Conservation (phyloP, 176 grass and related monocot genomes). For the Alloteropsis semialata region DNA sequence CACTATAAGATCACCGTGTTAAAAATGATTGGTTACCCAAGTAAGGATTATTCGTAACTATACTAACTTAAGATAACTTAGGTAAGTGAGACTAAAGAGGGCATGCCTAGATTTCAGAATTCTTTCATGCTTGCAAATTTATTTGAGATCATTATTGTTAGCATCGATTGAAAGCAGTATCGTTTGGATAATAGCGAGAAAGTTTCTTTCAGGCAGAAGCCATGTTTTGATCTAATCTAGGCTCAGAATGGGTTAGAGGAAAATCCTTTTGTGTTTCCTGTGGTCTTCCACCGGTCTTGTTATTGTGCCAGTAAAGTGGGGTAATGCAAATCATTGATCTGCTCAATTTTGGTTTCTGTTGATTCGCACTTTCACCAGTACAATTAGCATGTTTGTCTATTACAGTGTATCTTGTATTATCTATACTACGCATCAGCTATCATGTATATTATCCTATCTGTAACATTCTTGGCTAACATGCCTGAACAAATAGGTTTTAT, state of each 20-base stretch:
- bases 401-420: constrained; percentile 15
- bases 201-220: not conserved
- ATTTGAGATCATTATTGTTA: not conserved
- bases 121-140: not conserved
- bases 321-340: not conserved
- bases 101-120: not conserved
- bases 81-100: not conserved
- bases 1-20: not conserved
- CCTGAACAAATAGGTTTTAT: constrained; percentile 59
- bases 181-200: not conserved
- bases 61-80: not conserved
- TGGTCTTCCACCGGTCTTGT: not conserved
- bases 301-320: not conserved
- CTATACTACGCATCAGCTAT: not conserved
- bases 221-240: not conserved
- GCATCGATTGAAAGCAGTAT: not conserved
- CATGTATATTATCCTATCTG: constrained; percentile 8
- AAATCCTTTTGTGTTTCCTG: not conserved
- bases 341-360: not conserved
- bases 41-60: not conserved
- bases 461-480: not conserved
- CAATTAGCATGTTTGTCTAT: not conserved
- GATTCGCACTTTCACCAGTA: not conserved
- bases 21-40: not conserved
- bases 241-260: not conserved